Base-by-base conservation (phyloP, 768 basidiomycete species). In the Amanita pallidorosea region DNA sequence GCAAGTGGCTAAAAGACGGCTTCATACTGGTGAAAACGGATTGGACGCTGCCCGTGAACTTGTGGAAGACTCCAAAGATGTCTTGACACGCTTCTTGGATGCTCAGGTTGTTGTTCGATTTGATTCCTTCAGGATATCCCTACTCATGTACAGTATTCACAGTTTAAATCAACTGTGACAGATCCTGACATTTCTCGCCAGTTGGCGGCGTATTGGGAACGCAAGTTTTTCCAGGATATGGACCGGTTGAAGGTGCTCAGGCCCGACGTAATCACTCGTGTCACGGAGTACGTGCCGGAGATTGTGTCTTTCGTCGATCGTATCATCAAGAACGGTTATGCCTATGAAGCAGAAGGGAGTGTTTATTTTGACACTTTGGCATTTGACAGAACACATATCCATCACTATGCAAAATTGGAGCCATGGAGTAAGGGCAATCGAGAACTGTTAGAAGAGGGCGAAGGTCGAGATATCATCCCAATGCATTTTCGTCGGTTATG, bases 271-370 rank as follows among this genome's bases (percentile, higher is more conserved):
- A 67, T 97, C 49, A 98, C 96, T 1, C 83, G 95, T 37, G 96
- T 98, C 5, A 94, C 94, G 1, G 96, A 98, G 67, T 99, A 92
- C 65, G 85, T 99, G 7, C 90, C 93, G 3, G 94, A 98, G 67
- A 89, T 97, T 56, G 89, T 93, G 45, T 66, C 77, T 4, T 99
- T 93, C 63, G 86, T 98, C 35, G 77, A 92, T 62, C 70, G 77
- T 22, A 88, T 98, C 61, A 71, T 96, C 53, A 68, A 77, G 49
- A 94, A 94, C 53, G 95, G 94, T 0, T 96, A 83, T 60, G 92
- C 76, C 22, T 79, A 79, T 55, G 73, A 72, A 55, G 66, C 70
- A 7, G 72, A 74, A 55, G 92, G 92, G 13, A 91, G 85, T 65
- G 81, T 97, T 25, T 97, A 94, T 67, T 97, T 97, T 59, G 88